These are phyloP conservation scores for Amanita subjunquillea DNA, from an alignment of 768 basidiomycete species.

Conservation along the genomic window DNA sequence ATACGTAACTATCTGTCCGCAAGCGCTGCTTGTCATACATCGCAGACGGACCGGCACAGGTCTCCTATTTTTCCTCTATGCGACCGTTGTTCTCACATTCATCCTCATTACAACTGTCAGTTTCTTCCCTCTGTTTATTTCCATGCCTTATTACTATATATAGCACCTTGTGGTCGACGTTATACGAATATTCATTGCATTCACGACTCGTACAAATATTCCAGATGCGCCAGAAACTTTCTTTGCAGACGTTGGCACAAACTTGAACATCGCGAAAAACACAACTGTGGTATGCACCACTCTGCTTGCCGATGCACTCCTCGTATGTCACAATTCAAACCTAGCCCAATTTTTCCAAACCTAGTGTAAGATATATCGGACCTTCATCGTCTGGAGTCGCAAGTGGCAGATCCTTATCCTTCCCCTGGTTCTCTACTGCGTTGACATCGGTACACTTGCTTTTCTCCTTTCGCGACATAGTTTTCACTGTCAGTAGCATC, in stretches of 20 bases:
- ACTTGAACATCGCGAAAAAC: not conserved
- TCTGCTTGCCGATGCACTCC: not conserved
- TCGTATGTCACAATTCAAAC: not conserved
- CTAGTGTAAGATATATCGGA: constrained; percentile 1
- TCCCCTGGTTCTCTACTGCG: not conserved
- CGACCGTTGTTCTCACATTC: not conserved
- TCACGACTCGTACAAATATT: not conserved
- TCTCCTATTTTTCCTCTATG: not conserved
- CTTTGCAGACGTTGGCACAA: constrained; percentile 2
- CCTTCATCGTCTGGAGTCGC: constrained; percentile 2
- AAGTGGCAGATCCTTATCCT: not conserved
- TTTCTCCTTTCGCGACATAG: too few relatives aligned
- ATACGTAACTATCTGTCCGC: not conserved
- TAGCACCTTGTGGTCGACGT: constrained; percentile 3
- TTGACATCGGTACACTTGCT: not conserved
- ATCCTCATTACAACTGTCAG: not conserved
- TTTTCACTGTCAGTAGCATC: not conserved
- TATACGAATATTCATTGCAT: not conserved
- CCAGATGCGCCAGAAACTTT: not conserved
- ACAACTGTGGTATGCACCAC: not conserved
- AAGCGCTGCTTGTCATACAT: not conserved
- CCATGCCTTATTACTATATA: not conserved
- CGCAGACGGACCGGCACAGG: not conserved
- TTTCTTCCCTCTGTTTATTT: not conserved
- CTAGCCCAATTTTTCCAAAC: not conserved